A percentile compares a stretch with the other conserved stretches of the same genome.
phyloP scores from a whole-genome alignment of 1,284 basidiomycete genomes.

The Austroboletus novae-zelandiae region DNA sequence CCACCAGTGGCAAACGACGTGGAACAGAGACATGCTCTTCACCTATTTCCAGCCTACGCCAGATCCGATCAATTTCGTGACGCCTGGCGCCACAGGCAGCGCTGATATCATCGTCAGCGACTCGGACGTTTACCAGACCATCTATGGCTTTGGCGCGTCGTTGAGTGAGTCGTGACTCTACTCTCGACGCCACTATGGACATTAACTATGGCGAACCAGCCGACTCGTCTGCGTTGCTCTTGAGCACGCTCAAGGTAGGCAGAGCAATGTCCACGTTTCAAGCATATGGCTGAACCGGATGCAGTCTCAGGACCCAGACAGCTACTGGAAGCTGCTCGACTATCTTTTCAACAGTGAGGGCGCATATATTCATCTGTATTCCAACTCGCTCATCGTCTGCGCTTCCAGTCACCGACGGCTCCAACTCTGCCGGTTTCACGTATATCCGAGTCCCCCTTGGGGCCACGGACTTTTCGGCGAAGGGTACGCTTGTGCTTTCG shows the following conservation, averaged over 20 bases:
- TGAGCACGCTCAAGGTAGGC: constrained; percentile 46
- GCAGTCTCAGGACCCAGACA: constrained; percentile 40
- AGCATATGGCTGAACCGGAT: constrained; percentile 2
- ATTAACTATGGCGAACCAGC: constrained; percentile 31
- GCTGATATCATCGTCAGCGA: constrained; percentile 47
- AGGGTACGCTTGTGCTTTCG: constrained; percentile 18
- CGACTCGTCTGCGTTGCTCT: constrained; percentile 47
- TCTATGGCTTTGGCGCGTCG: constrained; percentile 48
- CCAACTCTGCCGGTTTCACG: constrained; percentile 45
- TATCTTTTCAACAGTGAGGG: constrained; percentile 46
- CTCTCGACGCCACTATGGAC: neutral
- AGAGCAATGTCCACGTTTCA: neutral
- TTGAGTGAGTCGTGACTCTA: constrained; percentile 39
- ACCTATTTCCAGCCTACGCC: constrained; percentile 43
- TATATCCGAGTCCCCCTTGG: constrained; percentile 54
- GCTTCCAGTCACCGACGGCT: constrained; percentile 42
- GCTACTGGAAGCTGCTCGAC: constrained; percentile 45
- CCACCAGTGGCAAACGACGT: constrained; percentile 60
- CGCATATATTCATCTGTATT: neutral
- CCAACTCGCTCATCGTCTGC: neutral
- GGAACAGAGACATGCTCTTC: constrained; percentile 52
- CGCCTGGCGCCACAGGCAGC: constrained; percentile 39
- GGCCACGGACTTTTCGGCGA: constrained; percentile 47
- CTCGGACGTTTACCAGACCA: constrained; percentile 40
- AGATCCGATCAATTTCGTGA: constrained; percentile 51